Conservation (phyloP, 2,329 filamentous ascomycete genomes). For the Parasarocladium wereldwijsianum region DNA sequence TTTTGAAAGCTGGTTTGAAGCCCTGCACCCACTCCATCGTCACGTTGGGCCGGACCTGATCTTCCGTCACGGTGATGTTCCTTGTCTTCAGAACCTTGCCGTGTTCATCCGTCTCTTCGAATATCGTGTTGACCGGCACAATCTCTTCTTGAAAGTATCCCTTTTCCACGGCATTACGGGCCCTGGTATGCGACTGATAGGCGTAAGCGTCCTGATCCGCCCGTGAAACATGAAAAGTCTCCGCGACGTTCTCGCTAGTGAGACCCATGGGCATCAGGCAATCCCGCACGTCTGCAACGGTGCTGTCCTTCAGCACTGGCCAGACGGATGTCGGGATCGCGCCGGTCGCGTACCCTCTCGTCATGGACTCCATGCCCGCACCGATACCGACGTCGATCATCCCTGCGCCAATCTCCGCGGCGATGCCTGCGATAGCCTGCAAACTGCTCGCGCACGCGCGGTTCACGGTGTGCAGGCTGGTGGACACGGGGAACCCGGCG, state of each 20-base stretch:
- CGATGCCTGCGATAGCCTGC: conserved; percentile 60
- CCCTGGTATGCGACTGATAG: conserved; percentile 57
- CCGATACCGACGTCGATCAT: conserved; percentile 62
- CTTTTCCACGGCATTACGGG: conserved; percentile 50
- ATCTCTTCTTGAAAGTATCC: conserved; percentile 70
- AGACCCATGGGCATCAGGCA: conserved; percentile 93
- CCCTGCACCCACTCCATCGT: conserved; percentile 56
- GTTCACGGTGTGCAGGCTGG: conserved; percentile 76
- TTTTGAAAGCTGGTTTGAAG: conserved; percentile 75
- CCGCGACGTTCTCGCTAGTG: conserved; percentile 78
- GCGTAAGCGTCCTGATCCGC: conserved; percentile 76
- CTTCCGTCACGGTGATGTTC: conserved; percentile 59
- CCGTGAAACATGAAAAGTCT: conserved; percentile 57
- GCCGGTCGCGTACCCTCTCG: conserved; percentile 67
- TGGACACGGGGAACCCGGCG: conserved; percentile 57
- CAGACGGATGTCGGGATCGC: conserved; percentile 78
- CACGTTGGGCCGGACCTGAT: conserved; percentile 61
- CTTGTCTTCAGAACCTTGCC: conserved; percentile 41
- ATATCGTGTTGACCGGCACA: conserved; percentile 60
- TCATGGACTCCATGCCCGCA: conserved; percentile 95
- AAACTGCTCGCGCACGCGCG: conserved; percentile 71
- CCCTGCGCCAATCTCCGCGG: conserved; percentile 60
- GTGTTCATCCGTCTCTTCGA: conserved; percentile 47
- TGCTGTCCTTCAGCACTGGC: conserved; percentile 53
- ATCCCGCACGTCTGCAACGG: conserved; percentile 56